Percentiles rank a stretch among this genome's conserved stretches.
These are phyloP conservation scores for Sistotremastrum niveocremeum DNA, from an alignment of 768 basidiomycete species.

Conservation along the genomic window DNA sequence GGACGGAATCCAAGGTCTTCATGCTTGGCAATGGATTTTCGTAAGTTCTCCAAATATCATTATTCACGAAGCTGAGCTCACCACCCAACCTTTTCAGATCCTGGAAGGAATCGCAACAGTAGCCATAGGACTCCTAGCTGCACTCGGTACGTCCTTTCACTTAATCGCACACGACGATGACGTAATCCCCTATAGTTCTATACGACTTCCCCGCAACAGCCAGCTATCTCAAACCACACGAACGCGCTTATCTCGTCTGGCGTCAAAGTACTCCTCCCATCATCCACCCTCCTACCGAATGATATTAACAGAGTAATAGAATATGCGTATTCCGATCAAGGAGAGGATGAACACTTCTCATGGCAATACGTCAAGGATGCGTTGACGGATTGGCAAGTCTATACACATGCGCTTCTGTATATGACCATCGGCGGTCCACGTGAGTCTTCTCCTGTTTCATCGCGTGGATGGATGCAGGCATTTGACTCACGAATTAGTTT, in stretches of 20 bases:
- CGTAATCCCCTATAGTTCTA: slow-evolving; percentile 25
- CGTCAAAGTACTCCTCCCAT: slow-evolving; percentile 39
- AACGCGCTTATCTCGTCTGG: slow-evolving; percentile 39
- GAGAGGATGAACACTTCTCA: slow-evolving; percentile 50
- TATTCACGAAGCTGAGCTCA: no score
- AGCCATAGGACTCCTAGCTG: slow-evolving; percentile 36
- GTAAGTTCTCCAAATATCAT: slow-evolving; percentile 13
- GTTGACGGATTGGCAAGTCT: slow-evolving; percentile 53
- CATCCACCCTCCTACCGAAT: no score
- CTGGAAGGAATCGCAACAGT: slow-evolving; percentile 54
- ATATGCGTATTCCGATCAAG: slow-evolving; percentile 40
- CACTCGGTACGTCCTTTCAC: slow-evolving; percentile 24
- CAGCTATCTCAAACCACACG: slow-evolving; percentile 45
- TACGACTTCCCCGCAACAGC: slow-evolving; percentile 51
- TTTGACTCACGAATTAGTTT: no score
- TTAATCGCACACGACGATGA: no score
- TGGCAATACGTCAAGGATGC: slow-evolving; percentile 39
- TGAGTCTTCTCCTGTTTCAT: slow-evolving; percentile 21
- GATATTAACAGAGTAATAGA: no score
- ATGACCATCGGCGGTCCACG: slow-evolving; percentile 46
- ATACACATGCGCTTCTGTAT: slow-evolving; percentile 42
- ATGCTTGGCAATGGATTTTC: slow-evolving; percentile 61
- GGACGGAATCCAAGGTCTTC: slow-evolving; percentile 28
- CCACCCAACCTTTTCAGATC: slow-evolving; percentile 24
- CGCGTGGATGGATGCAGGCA: no score